Evolutionary conservation across 2,329 filamentous ascomycete species (phyloP).

Genomic region (Tolypocladium nubicola): DNA sequence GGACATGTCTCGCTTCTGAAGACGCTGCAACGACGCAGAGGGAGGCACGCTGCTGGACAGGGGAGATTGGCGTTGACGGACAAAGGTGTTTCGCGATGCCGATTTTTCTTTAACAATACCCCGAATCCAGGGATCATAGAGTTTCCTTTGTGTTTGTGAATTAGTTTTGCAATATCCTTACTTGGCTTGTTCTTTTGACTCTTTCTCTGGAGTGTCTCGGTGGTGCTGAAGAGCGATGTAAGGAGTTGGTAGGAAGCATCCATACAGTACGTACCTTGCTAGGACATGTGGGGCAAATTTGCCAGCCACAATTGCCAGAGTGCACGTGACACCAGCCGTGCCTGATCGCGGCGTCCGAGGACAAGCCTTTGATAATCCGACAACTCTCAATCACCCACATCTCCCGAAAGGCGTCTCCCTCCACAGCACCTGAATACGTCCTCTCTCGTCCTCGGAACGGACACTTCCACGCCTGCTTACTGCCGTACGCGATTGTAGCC

Average conservation of each 20-base stretch:
- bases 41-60: not conserved
- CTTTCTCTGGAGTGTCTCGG: not conserved
- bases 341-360: not conserved
- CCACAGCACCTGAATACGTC: not conserved
- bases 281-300: not conserved
- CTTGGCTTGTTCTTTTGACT: not conserved
- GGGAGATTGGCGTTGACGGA: not conserved
- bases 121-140: not conserved
- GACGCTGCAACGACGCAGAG: not conserved
- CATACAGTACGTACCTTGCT: not conserved
- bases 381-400: not conserved
- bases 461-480: not conserved
- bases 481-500: not conserved
- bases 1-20: slow-evolving; percentile 37
- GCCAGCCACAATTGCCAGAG: not conserved
- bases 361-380: not conserved
- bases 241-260: not conserved
- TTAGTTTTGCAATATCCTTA: not conserved
- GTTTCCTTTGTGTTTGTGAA: not conserved
- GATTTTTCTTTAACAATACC: slow-evolving; percentile 1
- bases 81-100: not conserved
- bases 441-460: not conserved
- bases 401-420: not conserved
- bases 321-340: not conserved
- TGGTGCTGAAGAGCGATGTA: not conserved